Conservation (phyloP, 176 grass and related monocot genomes). For the Avena eriantha region DNA sequence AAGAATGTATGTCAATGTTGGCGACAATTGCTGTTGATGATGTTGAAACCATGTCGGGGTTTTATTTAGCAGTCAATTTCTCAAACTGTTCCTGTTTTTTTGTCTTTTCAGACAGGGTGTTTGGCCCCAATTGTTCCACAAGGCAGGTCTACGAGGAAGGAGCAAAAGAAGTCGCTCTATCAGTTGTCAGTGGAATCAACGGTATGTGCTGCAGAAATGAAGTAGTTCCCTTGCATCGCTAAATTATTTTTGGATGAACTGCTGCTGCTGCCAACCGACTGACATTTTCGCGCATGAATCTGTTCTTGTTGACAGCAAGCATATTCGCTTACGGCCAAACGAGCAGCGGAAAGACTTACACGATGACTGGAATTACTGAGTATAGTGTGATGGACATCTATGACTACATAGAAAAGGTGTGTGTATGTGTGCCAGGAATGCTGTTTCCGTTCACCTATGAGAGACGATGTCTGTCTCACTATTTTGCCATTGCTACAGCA, state of each 20-base stretch:
- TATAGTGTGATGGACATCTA: constrained; percentile 84
- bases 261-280: constrained; percentile 21
- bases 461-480: background rate
- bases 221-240: background rate
- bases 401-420: constrained; percentile 80
- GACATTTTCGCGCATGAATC: constrained; percentile 20
- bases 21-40: constrained; percentile 5
- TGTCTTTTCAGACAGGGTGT: constrained; percentile 78
- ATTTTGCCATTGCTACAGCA: constrained; percentile 60
- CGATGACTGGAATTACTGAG: constrained; percentile 87
- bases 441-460: background rate
- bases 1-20: background rate
- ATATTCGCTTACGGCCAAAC: constrained; percentile 99
- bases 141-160: constrained; percentile 88
- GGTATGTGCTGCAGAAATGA: constrained; percentile 49
- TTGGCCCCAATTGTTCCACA: constrained; percentile 65
- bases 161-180: constrained; percentile 89
- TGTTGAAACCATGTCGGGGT: background rate
- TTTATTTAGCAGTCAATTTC: background rate
- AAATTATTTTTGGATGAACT: constrained; percentile 9
- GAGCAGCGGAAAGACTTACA: constrained; percentile 97
- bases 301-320: constrained; percentile 70
- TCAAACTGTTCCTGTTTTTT: constrained; percentile 32
- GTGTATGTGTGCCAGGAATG: background rate
- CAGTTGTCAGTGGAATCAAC: constrained; percentile 93